Evolutionary conservation across 2,329 filamentous ascomycete species (phyloP), one percentile per base, ranked within the genome.

Genomic region (Tolypocladium pustulatum): DNA sequence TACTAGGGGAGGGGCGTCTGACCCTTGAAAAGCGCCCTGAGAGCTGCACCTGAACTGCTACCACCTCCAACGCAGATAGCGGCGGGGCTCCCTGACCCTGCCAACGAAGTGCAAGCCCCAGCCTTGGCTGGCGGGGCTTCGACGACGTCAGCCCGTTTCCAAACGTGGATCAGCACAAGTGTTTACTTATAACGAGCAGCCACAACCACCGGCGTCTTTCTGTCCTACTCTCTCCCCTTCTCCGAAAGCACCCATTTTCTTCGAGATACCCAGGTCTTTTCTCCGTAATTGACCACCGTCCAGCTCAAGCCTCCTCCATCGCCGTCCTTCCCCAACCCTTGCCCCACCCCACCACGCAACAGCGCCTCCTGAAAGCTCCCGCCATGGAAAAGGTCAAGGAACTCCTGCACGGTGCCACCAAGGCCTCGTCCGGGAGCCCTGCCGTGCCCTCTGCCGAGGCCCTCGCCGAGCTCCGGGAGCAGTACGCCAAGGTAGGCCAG

Each of bases 401-500:
- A 60, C 65, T 69, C 36, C 69, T 78, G 58, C 66, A 73, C 67
- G 66, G 75, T 52, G 71, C 71, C 64, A 64, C 66, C 64, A 68
- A 68, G 64, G 62, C 64, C 65, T 49, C 54, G 52, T 58, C 62
- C 54, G 67, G 67, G 51, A 68, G 76, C 34, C 72, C 74, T 52
- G 69, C 74, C 51, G 78, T 82, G 65, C 86, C 90, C 60, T 81
- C 83, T 41, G 73, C 83, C 59, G 83, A 89, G 63, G 82, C 90
- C 69, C 76, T 91, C 67, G 78, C 81, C 61, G 81, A 84, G 58
- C 76, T 96, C 65, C 87, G 93, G 75, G 78, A 80, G 65, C 88
- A 87, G 69, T 80, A 94, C 65, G 83, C 86, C 61, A 86, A 91
- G 60, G 82, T 89, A 2, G 92, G 97, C 72, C 86, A 87, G 68